phyloP scores from a whole-genome alignment of 2,329 filamentous ascomycete genomes.

The Penicillium sp. region DNA sequence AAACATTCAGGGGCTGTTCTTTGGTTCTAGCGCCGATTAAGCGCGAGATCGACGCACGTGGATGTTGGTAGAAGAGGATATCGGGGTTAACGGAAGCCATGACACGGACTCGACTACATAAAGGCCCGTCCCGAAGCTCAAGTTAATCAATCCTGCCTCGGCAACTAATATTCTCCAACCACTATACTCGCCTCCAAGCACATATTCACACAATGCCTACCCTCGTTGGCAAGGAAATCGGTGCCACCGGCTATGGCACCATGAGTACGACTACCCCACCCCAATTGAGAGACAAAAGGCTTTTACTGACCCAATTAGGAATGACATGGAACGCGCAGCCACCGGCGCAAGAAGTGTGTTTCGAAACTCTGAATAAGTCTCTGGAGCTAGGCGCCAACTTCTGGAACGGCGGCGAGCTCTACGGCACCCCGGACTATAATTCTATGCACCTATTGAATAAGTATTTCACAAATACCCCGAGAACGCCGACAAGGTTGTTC shows the following conservation, averaged over 20 bases:
- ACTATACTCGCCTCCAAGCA: neutral
- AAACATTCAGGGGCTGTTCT: neutral
- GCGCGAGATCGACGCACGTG: neutral
- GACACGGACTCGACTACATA: neutral
- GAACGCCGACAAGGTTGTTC: constrained; percentile 56
- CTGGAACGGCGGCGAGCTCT: constrained; percentile 64
- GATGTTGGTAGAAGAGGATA: neutral
- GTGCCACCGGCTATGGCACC: constrained; percentile 51
- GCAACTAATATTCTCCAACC: neutral
- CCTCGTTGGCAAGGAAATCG: constrained; percentile 37
- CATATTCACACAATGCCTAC: constrained; percentile 24
- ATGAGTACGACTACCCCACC: constrained; percentile 43
- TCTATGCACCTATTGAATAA: constrained; percentile 55
- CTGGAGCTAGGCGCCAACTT: constrained; percentile 46
- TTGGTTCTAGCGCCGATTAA: neutral
- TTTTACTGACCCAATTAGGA: constrained; percentile 20
- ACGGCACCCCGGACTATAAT: constrained; percentile 56
- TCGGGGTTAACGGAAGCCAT: constrained; percentile 1
- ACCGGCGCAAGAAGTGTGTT: constrained; percentile 31
- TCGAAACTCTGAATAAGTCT: constrained; percentile 54
- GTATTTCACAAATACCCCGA: constrained; percentile 63
- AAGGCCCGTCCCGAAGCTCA: neutral
- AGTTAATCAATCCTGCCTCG: neutral
- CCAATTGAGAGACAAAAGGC: constrained; percentile 4
- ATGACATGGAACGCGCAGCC: constrained; percentile 32